Conservation (phyloP, 495 filamentous ascomycete genomes). For the Lasiosphaeria miniovina region DNA sequence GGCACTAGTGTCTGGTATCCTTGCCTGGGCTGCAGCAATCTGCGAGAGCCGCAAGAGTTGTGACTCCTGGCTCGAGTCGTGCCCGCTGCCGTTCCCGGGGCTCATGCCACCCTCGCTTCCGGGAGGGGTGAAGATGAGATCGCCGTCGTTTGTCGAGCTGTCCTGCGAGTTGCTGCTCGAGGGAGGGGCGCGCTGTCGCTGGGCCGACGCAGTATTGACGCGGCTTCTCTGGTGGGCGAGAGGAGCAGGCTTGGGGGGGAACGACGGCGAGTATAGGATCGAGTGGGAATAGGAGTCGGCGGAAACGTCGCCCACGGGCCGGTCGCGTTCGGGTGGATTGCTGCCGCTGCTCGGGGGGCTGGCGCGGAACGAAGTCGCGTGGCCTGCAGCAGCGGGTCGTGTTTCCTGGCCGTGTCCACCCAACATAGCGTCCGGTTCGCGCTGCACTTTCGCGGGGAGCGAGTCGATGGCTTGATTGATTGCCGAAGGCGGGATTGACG, state of each 20-base stretch:
- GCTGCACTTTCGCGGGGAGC: slow-evolving; percentile 14
- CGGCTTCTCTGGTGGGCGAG: slow-evolving; percentile 1
- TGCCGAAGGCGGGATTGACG: slow-evolving; percentile 16
- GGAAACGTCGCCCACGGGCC: slow-evolving; percentile 1
- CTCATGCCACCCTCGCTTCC: slow-evolving; percentile 43
- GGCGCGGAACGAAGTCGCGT: slow-evolving; percentile 23
- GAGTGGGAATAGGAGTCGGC: slow-evolving; percentile 11
- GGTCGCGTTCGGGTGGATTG: slow-evolving; percentile 22
- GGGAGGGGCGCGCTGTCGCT: slow-evolving; percentile 26
- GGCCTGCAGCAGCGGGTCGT: slow-evolving; percentile 6
- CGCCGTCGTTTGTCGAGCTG: slow-evolving; percentile 39
- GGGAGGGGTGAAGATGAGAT: slow-evolving; percentile 46
- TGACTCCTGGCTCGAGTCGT: slow-evolving; percentile 44
- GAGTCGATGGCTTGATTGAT: slow-evolving; percentile 8
- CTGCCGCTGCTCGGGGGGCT: not conserved
- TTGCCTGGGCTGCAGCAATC: slow-evolving; percentile 50
- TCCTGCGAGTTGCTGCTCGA: slow-evolving; percentile 44
- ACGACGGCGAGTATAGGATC: not conserved
- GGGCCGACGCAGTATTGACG: slow-evolving; percentile 8
- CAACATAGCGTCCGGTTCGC: slow-evolving; percentile 6
- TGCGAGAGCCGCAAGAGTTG: slow-evolving; percentile 53
- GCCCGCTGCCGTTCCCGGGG: slow-evolving; percentile 31
- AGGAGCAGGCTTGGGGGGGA: slow-evolving; percentile 1
- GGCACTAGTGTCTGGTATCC: slow-evolving; percentile 32
- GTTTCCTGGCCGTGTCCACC: slow-evolving; percentile 8